Base-by-base conservation (phyloP, 352 stramenopile species). In the Phytophthora foliorum region DNA sequence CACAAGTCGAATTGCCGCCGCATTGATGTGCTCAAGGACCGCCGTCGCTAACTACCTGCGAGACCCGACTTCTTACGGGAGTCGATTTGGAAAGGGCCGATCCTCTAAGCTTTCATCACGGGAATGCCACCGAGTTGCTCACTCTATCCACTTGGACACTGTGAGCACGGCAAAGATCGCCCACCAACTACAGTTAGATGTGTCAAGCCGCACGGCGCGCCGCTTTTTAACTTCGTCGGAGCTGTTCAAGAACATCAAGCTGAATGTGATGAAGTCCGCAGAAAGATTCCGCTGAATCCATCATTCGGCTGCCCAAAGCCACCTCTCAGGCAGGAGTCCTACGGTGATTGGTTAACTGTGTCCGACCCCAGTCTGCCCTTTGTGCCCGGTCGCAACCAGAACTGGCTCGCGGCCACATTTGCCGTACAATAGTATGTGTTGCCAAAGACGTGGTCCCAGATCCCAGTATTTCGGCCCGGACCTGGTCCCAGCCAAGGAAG, bases 211-310 rank as follows among this genome's bases (percentile, higher is more conserved):
- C n/a, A 50, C 52, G 7, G 16, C 49, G 8, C 34, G 36, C 24
- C 52, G 22, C 22, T 49, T 59, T 21, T 59, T 59, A 17, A 59
- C 13, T 9, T 49, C 52, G 11, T 46, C 51, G 6, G 51, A 57
- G 39, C 6, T 62, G 2, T 54, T 55, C 42, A 63, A 63, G 55
- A 54, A 63, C 19, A 42, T 63, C 0, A 53, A 34, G 4, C 54
- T 55, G 55, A n/a, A n/a, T n/a, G n/a, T n/a, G n/a, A n/a, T n/a
- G n/a, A n/a, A n/a, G n/a, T n/a, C n/a, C n/a, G n/a, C n/a, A n/a
- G n/a, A n/a, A n/a, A n/a, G n/a, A n/a, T n/a, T n/a, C n/a, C n/a
- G n/a, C n/a, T n/a, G n/a, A n/a, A n/a, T n/a, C n/a, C n/a, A n/a
- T n/a, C n/a, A n/a, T n/a, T n/a, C n/a, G n/a, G n/a, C n/a, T n/a